Percentiles rank a stretch among this genome's conserved stretches.
Conservation (phyloP, 345 rosid genomes). For the Cardamine resedifolia region DNA sequence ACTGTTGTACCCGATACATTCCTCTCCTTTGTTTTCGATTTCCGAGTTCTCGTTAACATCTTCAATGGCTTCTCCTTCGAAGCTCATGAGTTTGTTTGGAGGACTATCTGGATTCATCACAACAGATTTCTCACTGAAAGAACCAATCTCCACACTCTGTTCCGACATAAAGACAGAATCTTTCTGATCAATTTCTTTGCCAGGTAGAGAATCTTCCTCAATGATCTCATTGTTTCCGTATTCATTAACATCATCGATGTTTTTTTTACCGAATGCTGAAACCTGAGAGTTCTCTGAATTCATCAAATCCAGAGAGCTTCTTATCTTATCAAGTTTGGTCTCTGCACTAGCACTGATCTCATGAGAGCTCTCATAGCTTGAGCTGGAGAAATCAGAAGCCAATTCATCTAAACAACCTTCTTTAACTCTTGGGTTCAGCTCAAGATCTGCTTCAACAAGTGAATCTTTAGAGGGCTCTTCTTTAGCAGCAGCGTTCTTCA, state of each 20-base stretch:
- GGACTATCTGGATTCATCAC: conserved; percentile 46
- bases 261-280: background rate
- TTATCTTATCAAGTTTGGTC: conserved; percentile 38
- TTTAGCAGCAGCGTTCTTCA: conserved; percentile 41
- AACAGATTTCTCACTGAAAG: conserved; percentile 41
- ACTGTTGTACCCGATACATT: conserved; percentile 73
- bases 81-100: conserved; percentile 38
- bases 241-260: background rate
- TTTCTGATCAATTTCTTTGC: conserved; percentile 28
- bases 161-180: conserved; percentile 20
- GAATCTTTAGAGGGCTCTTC: conserved; percentile 33
- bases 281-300: conserved; percentile 20
- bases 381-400: conserved; percentile 37
- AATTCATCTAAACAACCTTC: conserved; percentile 27
- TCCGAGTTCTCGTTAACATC: conserved; percentile 40
- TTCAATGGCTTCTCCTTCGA: conserved; percentile 32
- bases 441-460: conserved; percentile 37
- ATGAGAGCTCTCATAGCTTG: conserved; percentile 41
- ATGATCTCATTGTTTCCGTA: conserved; percentile 13
- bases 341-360: conserved; percentile 46
- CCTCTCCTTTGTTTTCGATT: conserved; percentile 60
- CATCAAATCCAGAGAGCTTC: conserved; percentile 30
- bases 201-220: conserved; percentile 29
- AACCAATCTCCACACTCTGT: conserved; percentile 47
- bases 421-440: background rate